Evolutionary conservation across 78 protist species (phyloP).

Genomic region (Guillardia theta): DNA sequence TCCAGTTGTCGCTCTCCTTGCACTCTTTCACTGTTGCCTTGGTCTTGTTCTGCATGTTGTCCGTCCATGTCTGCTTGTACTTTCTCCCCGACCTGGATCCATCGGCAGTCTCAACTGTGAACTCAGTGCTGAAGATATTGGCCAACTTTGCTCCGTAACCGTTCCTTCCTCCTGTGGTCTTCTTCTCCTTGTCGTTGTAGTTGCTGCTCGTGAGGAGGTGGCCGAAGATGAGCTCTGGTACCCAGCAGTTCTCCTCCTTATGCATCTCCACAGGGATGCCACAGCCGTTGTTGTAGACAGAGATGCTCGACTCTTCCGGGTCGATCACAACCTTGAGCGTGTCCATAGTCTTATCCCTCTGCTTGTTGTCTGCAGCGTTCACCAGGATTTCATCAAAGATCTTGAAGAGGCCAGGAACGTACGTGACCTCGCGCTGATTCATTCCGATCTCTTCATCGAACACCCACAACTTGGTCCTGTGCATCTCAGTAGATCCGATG

Average conservation of each 20-base stretch:
- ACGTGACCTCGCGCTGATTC: constrained; percentile 64
- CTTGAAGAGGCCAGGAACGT: constrained; percentile 96
- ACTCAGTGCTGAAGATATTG: constrained; percentile 90
- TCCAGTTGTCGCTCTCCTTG: constrained; percentile 33
- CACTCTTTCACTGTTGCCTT: constrained; percentile 36
- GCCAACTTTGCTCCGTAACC: constrained; percentile 88
- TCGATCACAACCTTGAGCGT: constrained; percentile 81
- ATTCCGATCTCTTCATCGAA: constrained; percentile 23
- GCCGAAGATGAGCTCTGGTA: constrained; percentile 95
- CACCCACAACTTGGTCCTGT: constrained; percentile 33
- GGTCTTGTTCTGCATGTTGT: constrained; percentile 72
- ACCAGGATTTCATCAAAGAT: constrained; percentile 99
- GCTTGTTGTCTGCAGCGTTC: constrained; percentile 98
- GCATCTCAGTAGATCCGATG: constrained; percentile 80
- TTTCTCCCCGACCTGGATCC: not conserved
- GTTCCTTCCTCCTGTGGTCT: constrained; percentile 91
- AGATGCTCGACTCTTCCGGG: constrained; percentile 49
- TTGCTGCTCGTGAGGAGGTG: constrained; percentile 88
- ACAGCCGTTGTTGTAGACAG: constrained; percentile 90
- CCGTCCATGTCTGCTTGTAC: constrained; percentile 62
- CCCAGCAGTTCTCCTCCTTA: constrained; percentile 66
- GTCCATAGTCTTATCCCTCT: constrained; percentile 86
- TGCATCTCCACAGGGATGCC: constrained; percentile 98
- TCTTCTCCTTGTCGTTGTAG: constrained; percentile 75
- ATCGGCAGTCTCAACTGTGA: constrained; percentile 73